These are phyloP conservation scores for Clavaria fumosa DNA, from an alignment of 768 basidiomycete genomes.

Conservation along the genomic window DNA sequence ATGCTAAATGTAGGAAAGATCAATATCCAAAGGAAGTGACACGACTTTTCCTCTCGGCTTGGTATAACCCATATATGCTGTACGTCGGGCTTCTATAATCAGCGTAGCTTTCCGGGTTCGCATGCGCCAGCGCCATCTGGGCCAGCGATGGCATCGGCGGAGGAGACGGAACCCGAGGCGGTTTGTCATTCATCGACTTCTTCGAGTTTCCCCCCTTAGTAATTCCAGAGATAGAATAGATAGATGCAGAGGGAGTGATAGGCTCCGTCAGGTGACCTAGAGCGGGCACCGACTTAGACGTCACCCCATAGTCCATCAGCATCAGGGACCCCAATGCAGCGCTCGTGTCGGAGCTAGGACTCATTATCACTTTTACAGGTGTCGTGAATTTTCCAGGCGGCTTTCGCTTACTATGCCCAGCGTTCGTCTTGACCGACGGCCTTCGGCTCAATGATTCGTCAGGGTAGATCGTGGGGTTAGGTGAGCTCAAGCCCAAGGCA, in stretches of 20 bases:
- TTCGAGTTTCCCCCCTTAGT: constrained; percentile 7
- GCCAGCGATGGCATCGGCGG: constrained; percentile 57
- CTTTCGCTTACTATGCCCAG: constrained; percentile 16
- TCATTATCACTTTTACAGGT: neutral
- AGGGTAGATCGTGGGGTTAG: constrained; percentile 43
- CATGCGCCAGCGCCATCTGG: constrained; percentile 61
- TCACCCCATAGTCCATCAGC: constrained; percentile 40
- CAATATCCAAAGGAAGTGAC: too few relatives aligned
- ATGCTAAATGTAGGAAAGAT: too few relatives aligned
- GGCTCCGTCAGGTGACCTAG: constrained; percentile 14
- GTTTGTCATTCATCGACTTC: constrained; percentile 33
- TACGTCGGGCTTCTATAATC: constrained; percentile 71
- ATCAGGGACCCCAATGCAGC: constrained; percentile 42
- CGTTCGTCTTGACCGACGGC: neutral
- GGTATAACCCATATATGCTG: constrained; percentile 55
- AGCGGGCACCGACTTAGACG: constrained; percentile 23
- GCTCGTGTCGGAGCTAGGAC: constrained; percentile 21
- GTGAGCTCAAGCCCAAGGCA: constrained; percentile 24
- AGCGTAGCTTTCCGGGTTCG: constrained; percentile 42
- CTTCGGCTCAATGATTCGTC: constrained; percentile 50
- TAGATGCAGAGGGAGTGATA: neutral
- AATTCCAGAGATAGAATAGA: neutral
- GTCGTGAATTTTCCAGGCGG: constrained; percentile 15
- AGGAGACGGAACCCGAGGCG: constrained; percentile 69
- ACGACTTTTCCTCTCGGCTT: constrained; percentile 35